Base-by-base conservation (phyloP, 1,284 basidiomycete genomes). In the Spongispora temasekensis region DNA sequence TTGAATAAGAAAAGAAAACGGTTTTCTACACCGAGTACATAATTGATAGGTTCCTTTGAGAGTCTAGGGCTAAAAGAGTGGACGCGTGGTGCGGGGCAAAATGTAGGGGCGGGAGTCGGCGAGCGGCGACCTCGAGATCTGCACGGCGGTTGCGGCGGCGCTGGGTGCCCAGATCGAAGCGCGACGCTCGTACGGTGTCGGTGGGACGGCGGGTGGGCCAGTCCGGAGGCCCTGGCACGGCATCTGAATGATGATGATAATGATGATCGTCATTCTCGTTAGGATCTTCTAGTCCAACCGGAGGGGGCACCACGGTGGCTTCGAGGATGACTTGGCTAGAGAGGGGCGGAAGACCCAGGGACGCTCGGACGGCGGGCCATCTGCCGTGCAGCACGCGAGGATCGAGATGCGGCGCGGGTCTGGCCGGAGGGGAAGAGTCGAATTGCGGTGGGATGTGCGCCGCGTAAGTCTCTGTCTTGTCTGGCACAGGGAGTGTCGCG, bases 301-400 rank as follows among this genome's bases (percentile, higher is more conserved):
- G 15, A 46, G 44, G 12, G 44, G 25, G n/a, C n/a, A n/a, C n/a
- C n/a, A n/a, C n/a, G n/a, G n/a, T n/a, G n/a, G n/a, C n/a, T n/a
- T n/a, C 28, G 53, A 59, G n/a, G 53, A 28, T 25, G 55, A 58
- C 61, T n/a, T 25, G 54, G 21, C 61, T 62, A 21, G 67, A 57
- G 51, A 67, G 60, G 25, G 64, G 62, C 5, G 62, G 61, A 21
- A 76, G 66, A 55, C 64, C 66, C 7, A 76, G 62, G 35, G 76
- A 71, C 13, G 67, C 58, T 19, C 71, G 67, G 15, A 75, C 66
- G 40, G 61, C 64, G 50, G 68, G 57, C 76, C 76, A 75, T 61
- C 73, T 71, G 15, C 75, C 74, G 40, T 62, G 55, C 55, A 76
- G 60, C 9, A 27, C 19, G 53, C 27, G 51, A 7, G 19, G 53